Evolutionary conservation across 176 grass and related monocot species (phyloP), one percentile per base, ranked within the genome.

Genomic region (Carex kokanica): DNA sequence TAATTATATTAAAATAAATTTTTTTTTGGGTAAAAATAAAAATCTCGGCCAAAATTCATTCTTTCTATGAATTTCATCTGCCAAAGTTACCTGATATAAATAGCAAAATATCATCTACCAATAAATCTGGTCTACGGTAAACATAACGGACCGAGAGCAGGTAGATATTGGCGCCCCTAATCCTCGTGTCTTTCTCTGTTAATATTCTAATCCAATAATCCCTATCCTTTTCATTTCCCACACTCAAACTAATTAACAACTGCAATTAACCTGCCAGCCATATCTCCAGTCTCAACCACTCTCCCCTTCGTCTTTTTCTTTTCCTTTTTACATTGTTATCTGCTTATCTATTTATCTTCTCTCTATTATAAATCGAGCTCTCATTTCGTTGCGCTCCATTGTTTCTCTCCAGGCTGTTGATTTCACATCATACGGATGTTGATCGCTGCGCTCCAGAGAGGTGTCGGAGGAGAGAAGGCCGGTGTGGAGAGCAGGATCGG

Each of bases 211-310:
- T 43, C 17, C 54, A 56, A 56, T 72, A 4, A 45, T 45, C n/a
- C 38, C 60, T 64, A 65, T 82, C 38, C n/a, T 29, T 80, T 80
- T 80, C 78, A 60, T 80, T 80, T 62, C 58, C 58, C 60, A 2
- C 41, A 82, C 49, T 82, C 40, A 67, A 82, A 82, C 80, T 31
- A 82, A 82, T 82, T 65, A 82, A 65, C 59, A 82, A 66, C 79
- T 66, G 60, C 62, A 75, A 75, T 75, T 29, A 53, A 75, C 72
- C 72, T 54, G 45, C 72, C 72, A 77, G 47, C 47, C 69, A 77
- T 77, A 8, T 32, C 72, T 55, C 21, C 45, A 29, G 20, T 8
- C 72, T 31, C 24, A 54, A 54, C 47, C 8, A 49, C 70, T 51
- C 70, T 74, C 1, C 34, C 0, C 16, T 71, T 9, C 60, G 3